Conservation (phyloP, 2,329 filamentous ascomycete genomes). For the Epichloe sylvatica region DNA sequence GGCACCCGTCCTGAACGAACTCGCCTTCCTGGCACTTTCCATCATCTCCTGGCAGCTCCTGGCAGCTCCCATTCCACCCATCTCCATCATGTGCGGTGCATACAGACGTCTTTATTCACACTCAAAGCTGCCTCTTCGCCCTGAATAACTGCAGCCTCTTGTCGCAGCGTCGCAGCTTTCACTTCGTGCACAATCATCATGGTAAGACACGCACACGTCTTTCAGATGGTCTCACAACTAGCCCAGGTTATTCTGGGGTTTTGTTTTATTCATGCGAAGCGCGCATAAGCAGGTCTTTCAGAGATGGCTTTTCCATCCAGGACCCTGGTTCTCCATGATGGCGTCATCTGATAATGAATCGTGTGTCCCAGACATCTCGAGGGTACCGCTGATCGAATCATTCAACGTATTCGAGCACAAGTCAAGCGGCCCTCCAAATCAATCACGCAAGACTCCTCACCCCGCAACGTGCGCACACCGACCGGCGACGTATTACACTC, state of each 20-base stretch:
- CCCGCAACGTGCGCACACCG: not conserved
- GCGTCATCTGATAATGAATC: slow-evolving; percentile 1
- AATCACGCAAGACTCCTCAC: not conserved
- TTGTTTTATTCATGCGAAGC: not conserved
- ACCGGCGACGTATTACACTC: not conserved
- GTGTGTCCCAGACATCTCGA: not conserved
- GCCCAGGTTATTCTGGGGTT: not conserved
- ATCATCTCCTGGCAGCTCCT: too few species aligned
- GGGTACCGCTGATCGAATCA: not conserved
- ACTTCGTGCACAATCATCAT: not conserved
- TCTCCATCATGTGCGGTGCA: not conserved
- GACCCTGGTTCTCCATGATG: slow-evolving; percentile 1
- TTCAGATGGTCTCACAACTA: not conserved
- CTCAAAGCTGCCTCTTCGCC: not conserved
- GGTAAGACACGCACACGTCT: not conserved
- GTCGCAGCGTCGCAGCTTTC: not conserved
- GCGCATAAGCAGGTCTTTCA: slow-evolving; percentile 1
- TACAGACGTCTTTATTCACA: not conserved
- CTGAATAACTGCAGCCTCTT: not conserved
- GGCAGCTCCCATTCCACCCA: not conserved
- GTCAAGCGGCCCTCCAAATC: not conserved
- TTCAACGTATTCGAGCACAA: not conserved
- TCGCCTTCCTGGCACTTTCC: not conserved
- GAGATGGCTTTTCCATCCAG: slow-evolving; percentile 2
- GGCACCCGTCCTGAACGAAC: too few species aligned